Evolutionary conservation across 257 asterid genomes (phyloP).

Genomic region (Scutellaria galericulata): DNA sequence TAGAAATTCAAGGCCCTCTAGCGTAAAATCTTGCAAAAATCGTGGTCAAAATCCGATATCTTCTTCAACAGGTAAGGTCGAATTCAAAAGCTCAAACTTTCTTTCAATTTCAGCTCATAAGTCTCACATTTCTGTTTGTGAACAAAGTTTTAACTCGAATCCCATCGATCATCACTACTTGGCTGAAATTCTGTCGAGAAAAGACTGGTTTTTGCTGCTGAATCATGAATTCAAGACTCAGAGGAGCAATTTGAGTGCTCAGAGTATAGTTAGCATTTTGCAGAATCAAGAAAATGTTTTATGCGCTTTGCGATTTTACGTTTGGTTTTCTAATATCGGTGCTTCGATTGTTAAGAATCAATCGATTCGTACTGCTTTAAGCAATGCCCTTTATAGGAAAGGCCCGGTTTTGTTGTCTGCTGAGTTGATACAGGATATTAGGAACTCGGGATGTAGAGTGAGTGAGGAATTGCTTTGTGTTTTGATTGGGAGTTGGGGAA

Average conservation of each 20-base stretch:
- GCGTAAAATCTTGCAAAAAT: constrained; percentile 32
- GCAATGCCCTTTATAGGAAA: constrained; percentile 62
- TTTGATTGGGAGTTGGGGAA: constrained; percentile 89
- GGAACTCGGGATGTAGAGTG: constrained; percentile 58
- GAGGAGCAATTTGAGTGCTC: constrained; percentile 50
- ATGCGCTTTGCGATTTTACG: constrained; percentile 65
- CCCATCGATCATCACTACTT: constrained; percentile 62
- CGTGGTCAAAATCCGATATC: constrained; percentile 29
- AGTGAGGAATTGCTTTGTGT: constrained; percentile 71
- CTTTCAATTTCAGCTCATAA: constrained; percentile 45
- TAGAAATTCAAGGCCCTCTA: constrained; percentile 35
- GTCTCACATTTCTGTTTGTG: constrained; percentile 31
- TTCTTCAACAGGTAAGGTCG: constrained; percentile 53
- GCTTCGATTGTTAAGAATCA: constrained; percentile 60
- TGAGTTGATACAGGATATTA: constrained; percentile 67
- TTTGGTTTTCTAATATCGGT: constrained; percentile 60
- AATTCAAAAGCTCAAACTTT: constrained; percentile 38
- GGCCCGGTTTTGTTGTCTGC: constrained; percentile 85
- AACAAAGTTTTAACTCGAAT: constrained; percentile 30
- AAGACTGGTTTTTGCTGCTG: constrained; percentile 83
- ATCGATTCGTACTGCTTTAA: constrained; percentile 57
- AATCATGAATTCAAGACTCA: constrained; percentile 66
- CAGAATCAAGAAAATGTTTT: constrained; percentile 80
- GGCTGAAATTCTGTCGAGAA: constrained; percentile 60
- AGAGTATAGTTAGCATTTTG: constrained; percentile 58